Conservation (phyloP, 192 early-diverging fungal species). For the Phlyctochytrium planicorne region DNA sequence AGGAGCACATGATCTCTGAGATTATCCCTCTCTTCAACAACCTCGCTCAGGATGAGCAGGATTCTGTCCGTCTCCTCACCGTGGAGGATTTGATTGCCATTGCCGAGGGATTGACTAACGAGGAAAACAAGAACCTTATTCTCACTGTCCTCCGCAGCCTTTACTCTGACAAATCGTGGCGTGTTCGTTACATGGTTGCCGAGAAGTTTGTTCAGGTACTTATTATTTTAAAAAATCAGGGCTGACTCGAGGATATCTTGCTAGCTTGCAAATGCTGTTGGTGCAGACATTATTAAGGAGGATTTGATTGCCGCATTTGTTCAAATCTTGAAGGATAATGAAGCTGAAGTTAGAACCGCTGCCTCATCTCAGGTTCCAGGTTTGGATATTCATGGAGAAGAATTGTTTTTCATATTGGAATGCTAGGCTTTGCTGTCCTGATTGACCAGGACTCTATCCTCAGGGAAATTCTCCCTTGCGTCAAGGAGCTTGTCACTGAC, state of each 20-base stretch:
- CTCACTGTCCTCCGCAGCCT: slow-evolving; percentile 72
- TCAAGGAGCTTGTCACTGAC: slow-evolving; percentile 94
- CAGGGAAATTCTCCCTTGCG: slow-evolving; percentile 80
- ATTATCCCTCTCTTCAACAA: slow-evolving; percentile 85
- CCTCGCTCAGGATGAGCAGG: slow-evolving; percentile 75
- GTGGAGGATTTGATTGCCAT: slow-evolving; percentile 90
- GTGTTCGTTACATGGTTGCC: slow-evolving; percentile 98
- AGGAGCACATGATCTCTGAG: slow-evolving; percentile 78
- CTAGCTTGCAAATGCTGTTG: slow-evolving; percentile 80
- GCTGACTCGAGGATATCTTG: neutral
- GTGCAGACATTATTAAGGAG: slow-evolving; percentile 74
- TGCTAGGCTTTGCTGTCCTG: slow-evolving; percentile 66
- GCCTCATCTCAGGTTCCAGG: slow-evolving; percentile 90
- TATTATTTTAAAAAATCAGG: slow-evolving; percentile 6
- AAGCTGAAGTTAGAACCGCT: slow-evolving; percentile 96
- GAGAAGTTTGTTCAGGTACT: slow-evolving; percentile 91
- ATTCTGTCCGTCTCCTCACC: slow-evolving; percentile 95
- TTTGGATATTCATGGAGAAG: slow-evolving; percentile 22
- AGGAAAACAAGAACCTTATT: slow-evolving; percentile 73
- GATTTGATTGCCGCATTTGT: slow-evolving; percentile 87
- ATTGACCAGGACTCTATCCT: slow-evolving; percentile 79
- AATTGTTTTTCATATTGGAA: neutral
- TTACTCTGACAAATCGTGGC: slow-evolving; percentile 94
- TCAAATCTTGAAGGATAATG: slow-evolving; percentile 87
- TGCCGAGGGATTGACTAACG: slow-evolving; percentile 72